Base-by-base conservation (phyloP, 2,329 filamentous ascomycete species). In the Fusarium concolor region DNA sequence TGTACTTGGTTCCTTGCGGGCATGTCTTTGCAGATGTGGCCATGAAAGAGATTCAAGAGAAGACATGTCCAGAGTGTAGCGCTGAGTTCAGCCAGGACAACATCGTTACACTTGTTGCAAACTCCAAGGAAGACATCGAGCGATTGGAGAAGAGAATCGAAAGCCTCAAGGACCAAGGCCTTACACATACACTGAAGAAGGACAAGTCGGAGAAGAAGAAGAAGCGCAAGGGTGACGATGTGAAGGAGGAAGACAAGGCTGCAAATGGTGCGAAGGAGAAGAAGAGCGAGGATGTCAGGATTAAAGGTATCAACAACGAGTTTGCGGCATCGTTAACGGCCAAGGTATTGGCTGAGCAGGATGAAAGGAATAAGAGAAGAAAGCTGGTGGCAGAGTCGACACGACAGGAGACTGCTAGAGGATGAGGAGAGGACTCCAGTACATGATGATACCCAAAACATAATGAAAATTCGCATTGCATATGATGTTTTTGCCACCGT, bases 1-100 rank as follows among this genome's bases (percentile, higher is more conserved):
- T 97, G 2, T 99, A 98, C 74, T 75, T 99, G 4, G 92, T 98
- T 6, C 96, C 96, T 0, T 99, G 96, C 74, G 96, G 96, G 0
- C 96, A 99, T 82, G 94, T 93, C 1, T 98, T 98, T 79, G 90
- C 93, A 1, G 94, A 96, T 64, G 89, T 89, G 53, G 93, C 94
- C 10, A 90, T 98, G 69, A 92, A 90, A 70, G 92, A 96, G 79
- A 88, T 96, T n/a, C 76, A 82, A 5, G 90, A 92, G 67, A 82
- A 84, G 28, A 75, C 77, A 1, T 91, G 89, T 58, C 86, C 88
- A 0, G 86, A 95, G 80, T 99, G 96, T 79, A 92, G 91, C 69
- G 88, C 90, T 57, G 74, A 85, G 0, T 97, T 96, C 74, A 86
- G 87, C 22, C 79, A 85, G 24, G 89, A 92, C 29, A 92, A 98